Evolutionary conservation across 208 protist genomes (phyloP).

Genomic region (Trypanosoma vivax): DNA sequence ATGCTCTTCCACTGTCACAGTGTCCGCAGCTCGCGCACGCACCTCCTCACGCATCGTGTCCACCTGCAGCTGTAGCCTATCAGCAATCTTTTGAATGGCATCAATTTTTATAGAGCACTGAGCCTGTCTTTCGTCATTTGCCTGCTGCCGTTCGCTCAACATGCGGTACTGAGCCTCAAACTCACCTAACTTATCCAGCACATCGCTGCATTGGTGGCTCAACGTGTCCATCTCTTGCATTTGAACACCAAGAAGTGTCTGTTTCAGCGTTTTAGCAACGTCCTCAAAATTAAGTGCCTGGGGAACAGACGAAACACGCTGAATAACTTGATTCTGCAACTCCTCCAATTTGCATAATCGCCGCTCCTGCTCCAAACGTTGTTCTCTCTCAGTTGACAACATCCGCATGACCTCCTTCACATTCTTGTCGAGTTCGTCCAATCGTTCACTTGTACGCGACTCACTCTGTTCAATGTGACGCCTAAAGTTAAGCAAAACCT

Average conservation of each 20-base stretch:
- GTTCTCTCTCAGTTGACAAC: conserved; percentile 8
- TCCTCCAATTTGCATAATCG: conserved; percentile 13
- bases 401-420: conserved; percentile 11
- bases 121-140: background rate
- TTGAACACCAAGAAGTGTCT: no score
- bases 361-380: conserved; percentile 10
- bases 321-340: conserved; percentile 13
- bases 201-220: no score
- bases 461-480: conserved; percentile 15
- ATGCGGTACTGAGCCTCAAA: background rate
- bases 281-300: background rate
- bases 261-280: background rate
- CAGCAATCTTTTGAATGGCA: background rate
- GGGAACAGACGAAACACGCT: background rate
- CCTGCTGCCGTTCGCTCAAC: no score
- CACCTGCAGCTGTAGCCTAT: background rate
- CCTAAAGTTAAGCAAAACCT: conserved; percentile 25
- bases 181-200: no score
- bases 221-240: no score
- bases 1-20: background rate
- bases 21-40: background rate
- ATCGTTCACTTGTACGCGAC: conserved; percentile 3
- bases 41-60: background rate
- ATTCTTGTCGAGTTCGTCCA: conserved; percentile 12
- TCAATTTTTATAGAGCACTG: background rate